A percentile compares a stretch with the other conserved stretches of the same genome.
These are phyloP conservation scores for Spizellomyces punctatus DNA, from an alignment of 192 early-diverging fungal species.

Conservation along the genomic window DNA sequence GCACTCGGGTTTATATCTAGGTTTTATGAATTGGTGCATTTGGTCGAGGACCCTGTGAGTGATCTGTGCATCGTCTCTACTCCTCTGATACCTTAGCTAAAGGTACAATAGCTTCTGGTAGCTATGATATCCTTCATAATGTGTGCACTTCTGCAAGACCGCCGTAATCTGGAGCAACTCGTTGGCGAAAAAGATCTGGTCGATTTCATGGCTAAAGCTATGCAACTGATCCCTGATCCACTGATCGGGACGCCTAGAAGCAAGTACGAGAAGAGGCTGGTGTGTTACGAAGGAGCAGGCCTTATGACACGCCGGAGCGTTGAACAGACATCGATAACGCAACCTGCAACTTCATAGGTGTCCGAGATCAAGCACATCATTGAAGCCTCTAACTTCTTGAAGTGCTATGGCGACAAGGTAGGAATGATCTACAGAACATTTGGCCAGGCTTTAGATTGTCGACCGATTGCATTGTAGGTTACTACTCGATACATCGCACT, in stretches of 20 bases:
- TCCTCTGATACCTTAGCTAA: too few relatives aligned
- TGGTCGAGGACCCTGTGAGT: slow-evolving; percentile 40
- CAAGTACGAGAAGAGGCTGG: slow-evolving; percentile 42
- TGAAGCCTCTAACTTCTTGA: background rate
- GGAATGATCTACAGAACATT: too few relatives aligned
- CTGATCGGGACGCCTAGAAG: slow-evolving; percentile 25
- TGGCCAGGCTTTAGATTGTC: too few relatives aligned
- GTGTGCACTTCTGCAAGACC: slow-evolving; percentile 38
- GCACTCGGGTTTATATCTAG: slow-evolving; percentile 46
- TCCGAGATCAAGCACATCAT: background rate
- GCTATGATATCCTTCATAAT: slow-evolving; percentile 46
- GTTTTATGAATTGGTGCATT: slow-evolving; percentile 35
- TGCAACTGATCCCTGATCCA: slow-evolving; percentile 41
- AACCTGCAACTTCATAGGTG: too few relatives aligned
- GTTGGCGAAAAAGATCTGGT: slow-evolving; percentile 32
- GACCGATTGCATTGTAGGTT: background rate
- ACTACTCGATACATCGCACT: background rate
- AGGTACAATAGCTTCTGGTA: slow-evolving; percentile 23
- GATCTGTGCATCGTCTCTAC: too few relatives aligned
- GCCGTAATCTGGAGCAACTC: slow-evolving; percentile 17
- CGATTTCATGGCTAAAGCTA: slow-evolving; percentile 18
- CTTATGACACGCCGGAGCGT: background rate
- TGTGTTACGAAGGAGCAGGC: background rate
- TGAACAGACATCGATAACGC: background rate
- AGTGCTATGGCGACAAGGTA: background rate